phyloP scores from a whole-genome alignment of 2,329 filamentous ascomycete genomes.

The Colletotrichum higginsianum region DNA sequence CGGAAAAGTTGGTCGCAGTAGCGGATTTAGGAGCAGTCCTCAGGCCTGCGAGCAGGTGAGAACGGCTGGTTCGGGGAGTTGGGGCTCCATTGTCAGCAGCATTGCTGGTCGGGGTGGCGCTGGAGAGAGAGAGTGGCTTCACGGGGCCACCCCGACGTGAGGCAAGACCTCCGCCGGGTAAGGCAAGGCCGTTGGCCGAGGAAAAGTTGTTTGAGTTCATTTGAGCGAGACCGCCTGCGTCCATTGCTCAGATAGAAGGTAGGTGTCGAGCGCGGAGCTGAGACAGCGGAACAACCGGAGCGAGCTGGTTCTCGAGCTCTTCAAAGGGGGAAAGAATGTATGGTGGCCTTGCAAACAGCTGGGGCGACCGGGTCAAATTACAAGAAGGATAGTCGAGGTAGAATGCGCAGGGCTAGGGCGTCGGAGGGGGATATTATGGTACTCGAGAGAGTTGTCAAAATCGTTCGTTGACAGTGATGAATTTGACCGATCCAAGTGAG shows the following conservation, averaged over 20 bases:
- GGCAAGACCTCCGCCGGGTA: constrained; percentile 85
- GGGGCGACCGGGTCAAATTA: constrained; percentile 43
- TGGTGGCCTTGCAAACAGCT: constrained; percentile 36
- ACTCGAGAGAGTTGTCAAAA: constrained; percentile 19
- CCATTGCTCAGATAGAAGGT: constrained; percentile 70
- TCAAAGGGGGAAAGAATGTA: constrained; percentile 33
- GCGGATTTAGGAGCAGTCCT: constrained; percentile 93
- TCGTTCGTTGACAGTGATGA: constrained; percentile 23
- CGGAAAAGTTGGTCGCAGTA: constrained; percentile 76
- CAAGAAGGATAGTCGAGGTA: constrained; percentile 39
- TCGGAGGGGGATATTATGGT: constrained; percentile 44
- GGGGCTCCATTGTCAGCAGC: constrained; percentile 78
- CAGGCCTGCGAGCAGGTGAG: constrained; percentile 92
- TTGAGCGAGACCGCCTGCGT: constrained; percentile 99
- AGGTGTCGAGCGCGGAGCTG: constrained; percentile 21
- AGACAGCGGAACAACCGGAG: constrained; percentile 24
- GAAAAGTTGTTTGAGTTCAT: constrained; percentile 92
- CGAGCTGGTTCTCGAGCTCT: constrained; percentile 35
- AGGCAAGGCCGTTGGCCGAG: constrained; percentile 79
- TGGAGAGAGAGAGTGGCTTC: constrained; percentile 88
- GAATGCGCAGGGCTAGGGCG: constrained; percentile 32
- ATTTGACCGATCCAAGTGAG: constrained; percentile 28
- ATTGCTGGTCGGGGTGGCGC: constrained; percentile 77
- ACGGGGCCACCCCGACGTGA: constrained; percentile 88
- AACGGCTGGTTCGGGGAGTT: constrained; percentile 93